Evolutionary conservation across 192 early-diverging fungal species (phyloP).

Genomic region (Lunasporangiospora selenospora): DNA sequence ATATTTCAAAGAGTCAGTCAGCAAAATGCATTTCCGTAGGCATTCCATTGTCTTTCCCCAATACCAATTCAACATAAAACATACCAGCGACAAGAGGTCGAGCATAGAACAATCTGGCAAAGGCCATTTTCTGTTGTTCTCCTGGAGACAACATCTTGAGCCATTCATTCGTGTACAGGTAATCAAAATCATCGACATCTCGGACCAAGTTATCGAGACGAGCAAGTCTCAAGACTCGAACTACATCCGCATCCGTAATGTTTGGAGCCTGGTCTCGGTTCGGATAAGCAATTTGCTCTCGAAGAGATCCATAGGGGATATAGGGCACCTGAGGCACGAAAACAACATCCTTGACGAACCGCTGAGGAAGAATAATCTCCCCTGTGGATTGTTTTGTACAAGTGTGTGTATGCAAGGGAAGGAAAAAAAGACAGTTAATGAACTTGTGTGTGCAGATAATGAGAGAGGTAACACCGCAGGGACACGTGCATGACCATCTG

Average conservation of each 20-base stretch:
- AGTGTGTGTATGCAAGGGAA: too few species aligned
- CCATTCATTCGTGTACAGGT: conserved; percentile 61
- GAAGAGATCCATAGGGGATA: conserved; percentile 18
- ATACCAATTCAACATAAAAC: not conserved
- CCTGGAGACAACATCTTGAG: conserved; percentile 75
- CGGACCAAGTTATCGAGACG: conserved; percentile 50
- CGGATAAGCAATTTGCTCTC: conserved; percentile 26
- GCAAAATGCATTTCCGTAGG: not conserved
- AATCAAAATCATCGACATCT: conserved; percentile 51
- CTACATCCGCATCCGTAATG: conserved; percentile 56
- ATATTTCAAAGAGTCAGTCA: not conserved
- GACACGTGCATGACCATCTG: conserved; percentile 67
- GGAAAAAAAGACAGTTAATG: conserved; percentile 15
- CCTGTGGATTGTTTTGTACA: too few species aligned
- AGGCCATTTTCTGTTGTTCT: conserved; percentile 75
- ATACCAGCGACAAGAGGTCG: conserved; percentile 77
- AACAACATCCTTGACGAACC: conserved; percentile 33
- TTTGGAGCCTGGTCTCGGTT: conserved; percentile 8
- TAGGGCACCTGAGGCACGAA: conserved; percentile 34
- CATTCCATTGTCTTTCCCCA: conserved; percentile 13
- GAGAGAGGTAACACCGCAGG: conserved; percentile 69
- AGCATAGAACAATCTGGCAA: conserved; percentile 73
- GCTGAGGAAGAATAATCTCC: conserved; percentile 62
- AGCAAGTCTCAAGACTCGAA: conserved; percentile 36
- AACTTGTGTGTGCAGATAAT: conserved; percentile 25